Base-by-base conservation (phyloP, 495 filamentous ascomycete species). In the Xanthoparmelia taractica region DNA sequence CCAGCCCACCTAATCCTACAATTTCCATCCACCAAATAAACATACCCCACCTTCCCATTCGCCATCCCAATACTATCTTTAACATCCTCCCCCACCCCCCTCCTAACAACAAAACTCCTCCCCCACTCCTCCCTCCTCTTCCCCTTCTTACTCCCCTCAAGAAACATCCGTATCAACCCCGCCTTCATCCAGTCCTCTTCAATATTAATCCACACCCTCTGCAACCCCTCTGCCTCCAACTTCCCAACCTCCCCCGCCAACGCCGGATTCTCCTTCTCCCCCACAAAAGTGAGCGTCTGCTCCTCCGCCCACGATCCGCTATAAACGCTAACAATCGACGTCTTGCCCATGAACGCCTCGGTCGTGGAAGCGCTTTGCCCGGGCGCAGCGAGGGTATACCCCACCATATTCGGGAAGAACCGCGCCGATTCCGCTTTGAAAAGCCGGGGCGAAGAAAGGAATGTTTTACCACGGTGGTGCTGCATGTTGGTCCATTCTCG, bases 1-100 rank as follows among this genome's bases (percentile, higher is more conserved):
- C 89, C 94, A 0, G 93, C 94, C 94, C 94, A 99, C 40, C 94
- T 82, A 64, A 99, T 97, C 75, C 82, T 87, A 75, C 90, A 95
- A 55, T 91, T 76, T 67, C 84, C 78, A 76, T 99, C 94, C 63
- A 99, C 74, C 61, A 99, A 78, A 76, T 96, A 99, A 33, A 91
- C 89, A 78, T 97, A 97, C 17, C 95, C 95, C 15, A 96, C 92
- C 76, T 89, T 91, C 47, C 80, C 82, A 74, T 97, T 99, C 72
- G 90, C 72, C 70, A 94, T 75, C 4, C 91, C 92, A 66, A 97
- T 86, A 40, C 81, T 77, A 72, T 92, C 87, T 60, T 86, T 83
- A 34, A 96, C 83, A 27, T 85, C 78, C 40, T 90, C 85, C 0
- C 79, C 82, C 43, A 99, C 69, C 0, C 92, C 94, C 68, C 77